Conservation (phyloP, 2,329 filamentous ascomycete species). For the Neonectria magnoliae region DNA sequence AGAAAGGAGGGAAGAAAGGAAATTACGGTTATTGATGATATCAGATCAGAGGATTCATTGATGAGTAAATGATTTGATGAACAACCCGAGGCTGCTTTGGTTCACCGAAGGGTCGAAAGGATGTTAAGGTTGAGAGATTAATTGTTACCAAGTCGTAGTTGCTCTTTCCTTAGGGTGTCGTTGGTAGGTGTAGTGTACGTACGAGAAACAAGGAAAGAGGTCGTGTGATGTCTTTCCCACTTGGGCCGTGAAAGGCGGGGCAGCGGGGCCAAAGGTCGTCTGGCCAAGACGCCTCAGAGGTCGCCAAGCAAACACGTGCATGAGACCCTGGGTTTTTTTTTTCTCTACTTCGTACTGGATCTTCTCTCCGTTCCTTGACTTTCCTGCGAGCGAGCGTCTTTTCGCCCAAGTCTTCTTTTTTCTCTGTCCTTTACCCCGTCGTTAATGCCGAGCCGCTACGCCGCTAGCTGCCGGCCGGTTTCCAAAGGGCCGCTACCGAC, state of each 20-base stretch:
- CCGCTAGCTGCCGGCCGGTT: neutral
- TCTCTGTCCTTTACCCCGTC: neutral
- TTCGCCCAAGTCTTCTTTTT: neutral
- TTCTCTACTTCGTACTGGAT: neutral
- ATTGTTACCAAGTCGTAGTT: neutral
- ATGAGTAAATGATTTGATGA: neutral
- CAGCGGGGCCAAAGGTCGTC: slow-evolving; percentile 1
- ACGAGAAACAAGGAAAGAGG: slow-evolving; percentile 1
- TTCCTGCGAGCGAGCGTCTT: no score
- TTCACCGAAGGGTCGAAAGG: slow-evolving; percentile 15
- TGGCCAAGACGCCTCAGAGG: slow-evolving; percentile 24
- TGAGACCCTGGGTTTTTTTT: slow-evolving; percentile 10
- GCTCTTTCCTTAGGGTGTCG: neutral
- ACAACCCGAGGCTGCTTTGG: slow-evolving; percentile 5
- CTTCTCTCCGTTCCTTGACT: neutral
- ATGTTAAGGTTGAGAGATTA: slow-evolving; percentile 6
- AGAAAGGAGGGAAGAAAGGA: slow-evolving; percentile 1
- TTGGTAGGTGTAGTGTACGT: neutral
- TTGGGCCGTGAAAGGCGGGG: slow-evolving; percentile 12
- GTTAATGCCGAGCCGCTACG: neutral
- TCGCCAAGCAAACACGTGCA: slow-evolving; percentile 27
- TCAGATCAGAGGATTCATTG: neutral
- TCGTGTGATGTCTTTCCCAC: slow-evolving; percentile 30
- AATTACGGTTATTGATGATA: neutral
- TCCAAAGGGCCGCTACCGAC: neutral